Percentiles rank a stretch among this genome's conserved stretches.
Evolutionary conservation across 768 basidiomycete genomes (phyloP).

Genomic region (Termitomyces sp.): DNA sequence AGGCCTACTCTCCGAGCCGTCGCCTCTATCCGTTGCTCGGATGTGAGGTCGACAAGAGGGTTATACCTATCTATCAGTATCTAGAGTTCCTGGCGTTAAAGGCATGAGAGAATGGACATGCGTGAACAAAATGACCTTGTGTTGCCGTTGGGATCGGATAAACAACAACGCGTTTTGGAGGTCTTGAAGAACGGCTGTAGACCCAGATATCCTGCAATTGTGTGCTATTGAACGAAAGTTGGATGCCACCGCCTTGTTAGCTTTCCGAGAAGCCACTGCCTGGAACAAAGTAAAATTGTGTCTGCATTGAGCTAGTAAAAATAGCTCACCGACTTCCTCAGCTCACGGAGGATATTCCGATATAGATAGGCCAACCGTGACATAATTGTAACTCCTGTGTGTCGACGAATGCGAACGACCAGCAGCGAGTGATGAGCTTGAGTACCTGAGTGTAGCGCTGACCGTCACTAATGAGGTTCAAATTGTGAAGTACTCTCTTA

Average conservation of each 20-base stretch:
- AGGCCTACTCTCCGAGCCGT: conserved; percentile 86
- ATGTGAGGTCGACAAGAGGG: conserved; percentile 72
- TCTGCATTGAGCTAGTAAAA: background rate
- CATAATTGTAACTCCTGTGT: conserved; percentile 8
- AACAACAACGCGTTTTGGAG: conserved; percentile 61
- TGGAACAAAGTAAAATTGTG: conserved; percentile 6
- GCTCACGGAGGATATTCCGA: conserved; percentile 48
- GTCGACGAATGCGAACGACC: background rate
- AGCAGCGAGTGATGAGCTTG: too few relatives aligned
- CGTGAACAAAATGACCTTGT: conserved; percentile 53
- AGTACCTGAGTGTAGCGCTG: too few relatives aligned
- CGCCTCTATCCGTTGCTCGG: conserved; percentile 75
- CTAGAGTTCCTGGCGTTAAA: conserved; percentile 31
- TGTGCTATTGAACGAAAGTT: conserved; percentile 55
- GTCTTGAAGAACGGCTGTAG: conserved; percentile 33
- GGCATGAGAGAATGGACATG: background rate
- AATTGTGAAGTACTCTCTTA: too few relatives aligned
- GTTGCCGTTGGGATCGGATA: conserved; percentile 63
- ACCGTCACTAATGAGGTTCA: too few relatives aligned
- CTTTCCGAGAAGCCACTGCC: conserved; percentile 29
- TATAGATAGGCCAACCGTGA: conserved; percentile 28
- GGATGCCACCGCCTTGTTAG: conserved; percentile 36
- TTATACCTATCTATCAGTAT: conserved; percentile 82
- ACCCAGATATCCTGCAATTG: conserved; percentile 24
- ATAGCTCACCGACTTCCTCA: conserved; percentile 44